Conservation (phyloP, 306 rosid species). For the Gleditsia sinensis region DNA sequence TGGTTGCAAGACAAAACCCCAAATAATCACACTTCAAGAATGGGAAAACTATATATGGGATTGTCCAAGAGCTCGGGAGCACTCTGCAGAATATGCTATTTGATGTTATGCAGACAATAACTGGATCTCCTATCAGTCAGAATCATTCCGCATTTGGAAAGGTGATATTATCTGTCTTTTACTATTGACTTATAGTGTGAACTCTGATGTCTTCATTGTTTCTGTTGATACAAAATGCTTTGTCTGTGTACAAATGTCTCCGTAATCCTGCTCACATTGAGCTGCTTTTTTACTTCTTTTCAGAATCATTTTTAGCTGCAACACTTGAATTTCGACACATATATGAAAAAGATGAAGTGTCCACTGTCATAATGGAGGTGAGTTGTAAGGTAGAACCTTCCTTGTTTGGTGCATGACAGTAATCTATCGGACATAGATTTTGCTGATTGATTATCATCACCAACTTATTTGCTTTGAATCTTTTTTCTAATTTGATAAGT, state of each 20-base stretch:
- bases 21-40: constrained; percentile 66
- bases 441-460: constrained; percentile 36
- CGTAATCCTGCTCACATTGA: constrained; percentile 23
- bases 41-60: constrained; percentile 67
- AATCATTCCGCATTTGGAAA: constrained; percentile 76
- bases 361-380: constrained; percentile 40
- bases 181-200: background rate
- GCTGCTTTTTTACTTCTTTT: constrained; percentile 5
- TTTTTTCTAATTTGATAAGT: constrained; percentile 27
- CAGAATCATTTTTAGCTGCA: constrained; percentile 77
- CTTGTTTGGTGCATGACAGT: constrained; percentile 42
- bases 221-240: constrained; percentile 15
- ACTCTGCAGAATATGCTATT: constrained; percentile 69
- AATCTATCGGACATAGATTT: constrained; percentile 37
- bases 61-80: constrained; percentile 66
- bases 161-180: constrained; percentile 37
- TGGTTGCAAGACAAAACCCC: constrained; percentile 85
- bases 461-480: constrained; percentile 27
- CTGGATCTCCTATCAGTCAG: constrained; percentile 67
- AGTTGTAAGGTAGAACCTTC: constrained; percentile 32
- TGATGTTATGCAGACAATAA: constrained; percentile 74
- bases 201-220: background rate
- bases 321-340: constrained; percentile 71
- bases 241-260: background rate
- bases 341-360: constrained; percentile 59